These are phyloP conservation scores for Scolecobasidium constrictum DNA, from an alignment of 2,329 filamentous ascomycete genomes.

Conservation along the genomic window DNA sequence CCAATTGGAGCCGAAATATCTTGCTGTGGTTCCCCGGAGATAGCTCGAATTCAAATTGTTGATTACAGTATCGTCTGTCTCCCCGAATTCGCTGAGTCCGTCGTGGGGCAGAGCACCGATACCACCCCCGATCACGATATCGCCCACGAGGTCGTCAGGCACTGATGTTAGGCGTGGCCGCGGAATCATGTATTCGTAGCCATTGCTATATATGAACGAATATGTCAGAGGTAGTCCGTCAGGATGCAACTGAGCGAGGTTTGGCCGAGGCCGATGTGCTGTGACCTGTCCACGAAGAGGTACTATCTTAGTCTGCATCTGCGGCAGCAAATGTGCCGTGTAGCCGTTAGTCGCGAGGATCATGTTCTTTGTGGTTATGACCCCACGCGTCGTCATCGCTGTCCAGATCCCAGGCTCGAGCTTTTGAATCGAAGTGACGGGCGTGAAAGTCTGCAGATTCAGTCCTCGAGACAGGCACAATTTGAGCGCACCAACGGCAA, in stretches of 20 bases:
- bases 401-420: conserved; percentile 5
- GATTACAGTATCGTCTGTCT: conserved; percentile 48
- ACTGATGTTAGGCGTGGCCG: conserved; percentile 36
- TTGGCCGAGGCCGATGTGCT: conserved; percentile 48
- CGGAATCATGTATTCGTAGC: conserved; percentile 65
- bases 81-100: conserved; percentile 39
- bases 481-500: conserved; percentile 58
- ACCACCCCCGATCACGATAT: conserved; percentile 63
- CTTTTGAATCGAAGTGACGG: conserved; percentile 30
- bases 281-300: conserved; percentile 67
- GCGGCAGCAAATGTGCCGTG: conserved; percentile 62
- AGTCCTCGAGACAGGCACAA: conserved; percentile 43
- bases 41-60: conserved; percentile 46
- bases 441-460: conserved; percentile 66
- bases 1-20: conserved; percentile 37
- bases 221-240: conserved; percentile 45
- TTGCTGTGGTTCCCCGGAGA: conserved; percentile 36
- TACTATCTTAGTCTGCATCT: conserved; percentile 59
- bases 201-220: conserved; percentile 39
- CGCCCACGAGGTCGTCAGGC: conserved; percentile 31
- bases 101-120: conserved; percentile 34
- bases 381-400: conserved; percentile 59
- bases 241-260: conserved; percentile 18
- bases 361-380: conserved; percentile 49
- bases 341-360: conserved; percentile 79